Evolutionary conservation across 2,329 filamentous ascomycete genomes (phyloP), one percentile per base, ranked within the genome.

Genomic region (Fusarium verrucosum): DNA sequence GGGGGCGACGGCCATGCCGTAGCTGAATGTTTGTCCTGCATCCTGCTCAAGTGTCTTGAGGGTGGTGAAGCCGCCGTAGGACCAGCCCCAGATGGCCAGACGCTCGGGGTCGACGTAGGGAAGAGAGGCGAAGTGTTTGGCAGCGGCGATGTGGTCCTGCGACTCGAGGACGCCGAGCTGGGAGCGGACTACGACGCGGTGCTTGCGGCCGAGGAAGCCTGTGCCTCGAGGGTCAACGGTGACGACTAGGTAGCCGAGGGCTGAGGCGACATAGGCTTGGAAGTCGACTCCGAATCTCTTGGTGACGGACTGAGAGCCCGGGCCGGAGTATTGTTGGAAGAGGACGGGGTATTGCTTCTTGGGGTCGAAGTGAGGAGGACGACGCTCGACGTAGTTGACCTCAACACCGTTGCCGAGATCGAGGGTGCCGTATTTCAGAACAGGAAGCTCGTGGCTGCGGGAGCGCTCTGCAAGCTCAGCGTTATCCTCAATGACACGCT

Each of bases 1-100:
- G 17, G 95, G 95, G 2, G 95, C 95, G 47, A 99, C 96, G 8
- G 96, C 93, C 91, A 99, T 97, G 69, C 95, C 96, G 76, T 99
- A 99, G 65, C 89, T 89, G 81, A 97, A 99, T 0, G 94, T 98
- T 73, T 87, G 76, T 7, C 96, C 95, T 10, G 87, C 94, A 74
- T 99, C 95, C 62, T 87, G 85, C 81, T 99, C 95, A 13, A 99
- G 87, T 2, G 92, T 95, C 81, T 99, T 99, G 72, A 99, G 85
- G 7, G 95, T 92, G 82, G 92, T 91, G 82, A 96, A 99, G 11
- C 95, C 95, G 56, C 95, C 95, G 73, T 95, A 99, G 64, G 92
- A 96, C 95, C 95, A 99, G 43, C 95, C 95, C 95, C 95, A 99
- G 73, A 99, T 96, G 19, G 93, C 94, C 69, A 99, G 87, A 51